phyloP scores from a whole-genome alignment of 331 rosid species.

The Spiraea crenata region DNA sequence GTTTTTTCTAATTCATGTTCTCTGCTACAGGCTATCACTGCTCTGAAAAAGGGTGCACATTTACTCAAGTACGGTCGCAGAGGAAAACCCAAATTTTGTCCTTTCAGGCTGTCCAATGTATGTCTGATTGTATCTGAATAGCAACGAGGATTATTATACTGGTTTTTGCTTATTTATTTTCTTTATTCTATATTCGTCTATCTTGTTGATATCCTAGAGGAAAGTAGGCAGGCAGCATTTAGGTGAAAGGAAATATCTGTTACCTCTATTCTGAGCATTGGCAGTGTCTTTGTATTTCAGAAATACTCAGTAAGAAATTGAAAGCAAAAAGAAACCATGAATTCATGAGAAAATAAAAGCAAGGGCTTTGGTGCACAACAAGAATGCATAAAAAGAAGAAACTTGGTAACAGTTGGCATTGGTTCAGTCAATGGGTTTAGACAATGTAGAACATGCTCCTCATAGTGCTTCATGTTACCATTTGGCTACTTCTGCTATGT shows the following conservation, averaged over 20 bases:
- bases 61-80: conserved; percentile 50
- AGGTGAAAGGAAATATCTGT: background rate
- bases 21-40: conserved; percentile 37
- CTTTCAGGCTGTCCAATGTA: conserved; percentile 43
- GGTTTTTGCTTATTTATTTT: background rate
- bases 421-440: background rate
- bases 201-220: background rate
- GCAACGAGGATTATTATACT: background rate
- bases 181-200: background rate
- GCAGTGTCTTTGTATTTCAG: background rate
- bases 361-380: background rate
- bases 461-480: background rate
- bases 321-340: background rate
- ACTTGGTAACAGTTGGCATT: background rate
- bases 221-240: background rate
- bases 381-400: background rate
- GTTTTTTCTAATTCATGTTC: conserved; percentile 14
- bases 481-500: background rate
- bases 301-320: background rate
- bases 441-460: background rate
- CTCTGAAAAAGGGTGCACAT: conserved; percentile 43
- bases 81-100: conserved; percentile 47
- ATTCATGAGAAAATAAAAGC: background rate
- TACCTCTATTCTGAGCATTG: background rate
- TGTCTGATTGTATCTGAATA: conserved; percentile 9